Evolutionary conservation across 2,329 filamentous ascomycete genomes (phyloP), one percentile per base, ranked within the genome.

Genomic region (Lojkania enalia): DNA sequence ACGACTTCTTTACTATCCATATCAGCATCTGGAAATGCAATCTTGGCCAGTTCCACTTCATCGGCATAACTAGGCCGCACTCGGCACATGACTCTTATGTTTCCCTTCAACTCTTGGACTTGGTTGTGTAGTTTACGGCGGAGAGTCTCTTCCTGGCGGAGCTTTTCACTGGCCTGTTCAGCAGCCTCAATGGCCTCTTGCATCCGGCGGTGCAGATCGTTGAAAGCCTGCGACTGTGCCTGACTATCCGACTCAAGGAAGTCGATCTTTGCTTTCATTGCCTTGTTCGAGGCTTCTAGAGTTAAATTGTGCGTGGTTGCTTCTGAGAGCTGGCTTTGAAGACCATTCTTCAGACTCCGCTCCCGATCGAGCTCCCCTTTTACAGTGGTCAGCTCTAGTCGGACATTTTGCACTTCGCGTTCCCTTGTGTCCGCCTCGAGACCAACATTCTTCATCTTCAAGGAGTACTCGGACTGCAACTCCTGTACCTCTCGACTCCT

Each of bases 41-140:
- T 88, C 39, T 82, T 81, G 2, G 92, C 90, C 11, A 82, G 77
- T 18, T 84, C 78, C 6, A 71, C 71, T 45, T 87, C 85, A 0
- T 74, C 69, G 18, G 76, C 76, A 16, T 87, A 75, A 0, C 86
- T 76, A 1, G 94, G 94, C 30, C 95, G 86, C 20, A 97, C 92
- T 66, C 94, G 85, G 64, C 92, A 97, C 83, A 99, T 99, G 55
- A 99, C 94, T 15, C 94, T 87, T 61, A 99, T 99, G 65, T 99
- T 99, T 60, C 94, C 94, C 70, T 96, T 96, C 48, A 99, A 81
- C 64, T 99, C 94, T 67, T 99, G 90, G 35, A 99, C 92, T 68
- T 95, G 94, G 71, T 97, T 97, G 75, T 97, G 96, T 0, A 99
- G 80, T 57, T 95, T 92, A 16, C 94, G 83, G 12, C 94, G 84